A percentile compares a stretch with the other conserved stretches of the same genome.
Conservation (phyloP, 257 asterid genomes). For the Solanum rostratum region DNA sequence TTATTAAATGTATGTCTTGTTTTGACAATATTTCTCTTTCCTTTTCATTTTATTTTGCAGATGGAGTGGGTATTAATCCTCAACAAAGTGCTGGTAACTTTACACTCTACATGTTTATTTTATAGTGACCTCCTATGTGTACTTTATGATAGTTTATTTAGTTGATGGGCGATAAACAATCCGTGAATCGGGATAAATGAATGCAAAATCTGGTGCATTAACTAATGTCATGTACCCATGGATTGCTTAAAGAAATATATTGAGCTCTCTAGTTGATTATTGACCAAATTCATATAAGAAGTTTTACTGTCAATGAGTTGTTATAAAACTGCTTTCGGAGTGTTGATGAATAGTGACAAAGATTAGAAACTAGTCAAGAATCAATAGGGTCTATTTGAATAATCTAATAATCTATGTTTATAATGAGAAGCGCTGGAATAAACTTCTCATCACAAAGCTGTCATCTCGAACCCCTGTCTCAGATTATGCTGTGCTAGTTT, state of each 20-base stretch:
- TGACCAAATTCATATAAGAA: neutral
- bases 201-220: neutral
- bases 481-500: neutral
- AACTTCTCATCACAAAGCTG: neutral
- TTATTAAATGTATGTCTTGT: neutral
- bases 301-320: neutral
- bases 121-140: neutral
- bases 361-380: neutral
- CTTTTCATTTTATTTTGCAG: slow-evolving; percentile 18
- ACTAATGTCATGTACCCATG: neutral
- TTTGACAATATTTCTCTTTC: neutral
- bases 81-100: slow-evolving; percentile 94
- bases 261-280: neutral
- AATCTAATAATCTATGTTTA: neutral
- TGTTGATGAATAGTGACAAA: neutral
- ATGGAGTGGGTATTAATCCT: slow-evolving; percentile 97
- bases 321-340: neutral
- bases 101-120: neutral
- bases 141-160: neutral
- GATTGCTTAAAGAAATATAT: neutral
- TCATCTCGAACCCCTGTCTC: neutral
- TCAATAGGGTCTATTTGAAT: neutral
- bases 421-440: neutral
- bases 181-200: neutral
- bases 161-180: neutral